Conservation (phyloP, 805 yeast genomes). For the Suhomyces canberraensis region DNA sequence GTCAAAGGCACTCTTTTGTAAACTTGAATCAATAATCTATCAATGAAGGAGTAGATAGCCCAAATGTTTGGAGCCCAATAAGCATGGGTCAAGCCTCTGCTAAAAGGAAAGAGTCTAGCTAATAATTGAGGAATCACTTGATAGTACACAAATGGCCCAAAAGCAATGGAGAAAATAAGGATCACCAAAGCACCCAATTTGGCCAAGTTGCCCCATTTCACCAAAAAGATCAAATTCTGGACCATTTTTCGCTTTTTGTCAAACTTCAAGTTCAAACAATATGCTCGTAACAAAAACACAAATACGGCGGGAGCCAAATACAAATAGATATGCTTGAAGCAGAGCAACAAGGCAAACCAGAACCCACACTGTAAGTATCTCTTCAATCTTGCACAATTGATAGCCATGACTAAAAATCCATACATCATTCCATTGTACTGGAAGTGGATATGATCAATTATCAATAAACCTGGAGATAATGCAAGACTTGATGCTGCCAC, state of each 20-base stretch:
- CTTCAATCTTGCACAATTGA: constrained; percentile 64
- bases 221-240: constrained; percentile 30
- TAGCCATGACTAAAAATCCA: constrained; percentile 72
- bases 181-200: constrained; percentile 65
- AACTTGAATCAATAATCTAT: constrained; percentile 58
- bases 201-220: constrained; percentile 54
- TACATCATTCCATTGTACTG: constrained; percentile 95
- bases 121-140: constrained; percentile 63
- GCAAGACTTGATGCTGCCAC: constrained; percentile 80
- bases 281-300: constrained; percentile 68
- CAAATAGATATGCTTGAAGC: constrained; percentile 92
- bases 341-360: constrained; percentile 71
- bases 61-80: constrained; percentile 99
- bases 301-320: constrained; percentile 95
- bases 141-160: constrained; percentile 71
- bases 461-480: constrained; percentile 83
- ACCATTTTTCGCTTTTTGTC: constrained; percentile 19
- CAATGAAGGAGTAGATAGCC: constrained; percentile 88
- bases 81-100: constrained; percentile 94
- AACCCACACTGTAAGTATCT: constrained; percentile 59
- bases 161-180: constrained; percentile 60
- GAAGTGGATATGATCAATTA: constrained; percentile 94
- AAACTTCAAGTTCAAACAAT: constrained; percentile 52
- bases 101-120: constrained; percentile 81
- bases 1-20: constrained; percentile 34